These are phyloP conservation scores for Akebia trifoliata DNA, from an alignment of 164 flowering plant genomes.

Conservation along the genomic window DNA sequence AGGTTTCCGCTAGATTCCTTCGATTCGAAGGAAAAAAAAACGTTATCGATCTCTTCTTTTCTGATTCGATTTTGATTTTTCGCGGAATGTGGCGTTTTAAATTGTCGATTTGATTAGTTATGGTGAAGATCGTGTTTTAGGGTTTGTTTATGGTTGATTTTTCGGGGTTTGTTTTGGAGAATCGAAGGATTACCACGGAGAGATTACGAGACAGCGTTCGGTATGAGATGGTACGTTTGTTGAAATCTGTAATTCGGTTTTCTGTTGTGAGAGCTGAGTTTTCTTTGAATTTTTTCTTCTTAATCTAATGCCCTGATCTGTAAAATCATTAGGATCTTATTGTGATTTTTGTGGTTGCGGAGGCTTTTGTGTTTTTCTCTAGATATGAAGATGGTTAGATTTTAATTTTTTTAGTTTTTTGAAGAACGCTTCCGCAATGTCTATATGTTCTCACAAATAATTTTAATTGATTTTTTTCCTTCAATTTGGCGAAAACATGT, in stretches of 20 bases:
- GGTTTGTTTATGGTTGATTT: conserved; percentile 21
- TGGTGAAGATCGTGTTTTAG: conserved; percentile 45
- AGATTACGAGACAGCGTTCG: conserved; percentile 30
- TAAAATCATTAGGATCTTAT: background rate
- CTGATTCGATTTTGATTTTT: conserved; percentile 15
- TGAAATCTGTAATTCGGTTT: background rate
- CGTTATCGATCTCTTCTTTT: conserved; percentile 30
- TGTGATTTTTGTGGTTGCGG: background rate
- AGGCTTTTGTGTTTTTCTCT: no score
- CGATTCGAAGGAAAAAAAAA: background rate
- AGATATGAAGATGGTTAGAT: no score
- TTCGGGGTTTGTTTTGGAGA: conserved; percentile 9
- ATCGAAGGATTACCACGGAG: conserved; percentile 36
- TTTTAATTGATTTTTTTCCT: no score
- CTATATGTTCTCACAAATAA: no score
- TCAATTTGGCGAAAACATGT: no score
- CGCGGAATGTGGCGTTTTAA: conserved; percentile 56
- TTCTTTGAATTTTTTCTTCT: no score
- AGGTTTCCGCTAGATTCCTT: background rate
- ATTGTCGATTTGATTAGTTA: conserved; percentile 11
- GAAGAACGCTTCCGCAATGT: no score
- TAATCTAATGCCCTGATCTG: conserved; percentile 8
- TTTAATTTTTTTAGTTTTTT: no score
- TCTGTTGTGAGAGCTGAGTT: no score
- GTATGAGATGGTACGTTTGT: conserved; percentile 72